Evolutionary conservation across 345 rosid species (phyloP), one percentile per base, ranked within the genome.

Genomic region (Laguncularia racemosa): DNA sequence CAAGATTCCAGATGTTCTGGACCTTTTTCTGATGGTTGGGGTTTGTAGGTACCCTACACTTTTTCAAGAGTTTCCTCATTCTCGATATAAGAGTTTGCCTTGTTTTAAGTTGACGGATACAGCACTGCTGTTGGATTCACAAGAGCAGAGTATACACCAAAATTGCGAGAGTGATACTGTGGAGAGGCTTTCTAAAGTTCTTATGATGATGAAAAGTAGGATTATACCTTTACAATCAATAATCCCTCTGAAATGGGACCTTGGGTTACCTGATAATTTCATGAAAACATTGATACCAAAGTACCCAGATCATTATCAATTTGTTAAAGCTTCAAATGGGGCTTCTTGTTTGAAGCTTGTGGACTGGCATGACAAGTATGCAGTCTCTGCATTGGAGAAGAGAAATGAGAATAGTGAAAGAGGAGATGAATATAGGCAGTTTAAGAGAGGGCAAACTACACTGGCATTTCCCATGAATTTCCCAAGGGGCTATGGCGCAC

Each of bases 401-500:
- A 74, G 76, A 23, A 78, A 77, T 13, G 92, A 84, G 70, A 67
- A 55, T 53, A 64, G 58, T 28, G 77, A 60, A 50, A 66, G 11
- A 21, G 67, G 84, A 2, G 69, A 71, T 63, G 86, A 83, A 67
- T 89, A 89, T 68, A 69, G 88, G 43, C 80, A 82, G 57, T 85
- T 93, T 49, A 89, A 86, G 73, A 76, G 79, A 60, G 91, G 95
- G 5, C 80, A 84, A 60, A 78, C 89, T 0, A 63, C 88, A 4
- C 72, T 93, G 79, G 63, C 81, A 11, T 87, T 85, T 52, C 80
- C 88, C 2, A 85, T 93, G 97, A 93, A 76, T 23, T 93, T 93
- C 50, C 97, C 96, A 18, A 80, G 88, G 65, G 96, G 91, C n/a
- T 87, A 93, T 60, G 99, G 97, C 57, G 88, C 71, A 38, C 99